Evolutionary conservation across 257 asterid genomes (phyloP).

Genomic region (Sherardia arvensis): DNA sequence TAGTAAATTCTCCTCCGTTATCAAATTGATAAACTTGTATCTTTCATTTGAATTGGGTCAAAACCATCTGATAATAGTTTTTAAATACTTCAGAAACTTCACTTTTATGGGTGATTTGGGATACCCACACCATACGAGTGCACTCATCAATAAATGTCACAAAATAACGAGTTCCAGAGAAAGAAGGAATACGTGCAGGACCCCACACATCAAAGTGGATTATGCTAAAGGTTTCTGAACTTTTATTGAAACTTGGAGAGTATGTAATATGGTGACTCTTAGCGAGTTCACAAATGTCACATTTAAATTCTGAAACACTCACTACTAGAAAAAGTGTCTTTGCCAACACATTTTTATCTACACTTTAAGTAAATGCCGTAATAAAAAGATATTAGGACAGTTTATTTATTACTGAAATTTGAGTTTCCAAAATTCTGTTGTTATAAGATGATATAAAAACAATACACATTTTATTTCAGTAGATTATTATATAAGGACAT

Average conservation of each 20-base stretch:
- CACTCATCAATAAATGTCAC: slow-evolving; percentile 12
- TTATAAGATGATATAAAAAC: too few relatives aligned
- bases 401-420: too few relatives aligned
- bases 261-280: slow-evolving; percentile 4
- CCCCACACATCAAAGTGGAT: neutral
- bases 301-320: neutral
- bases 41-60: neutral
- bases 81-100: neutral
- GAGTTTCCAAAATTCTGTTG: too few relatives aligned
- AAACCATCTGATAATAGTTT: neutral
- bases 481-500: too few relatives aligned
- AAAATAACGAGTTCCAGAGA: neutral
- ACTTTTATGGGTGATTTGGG: neutral
- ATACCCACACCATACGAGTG: slow-evolving; percentile 1
- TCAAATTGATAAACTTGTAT: slow-evolving; percentile 8
- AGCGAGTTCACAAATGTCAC: slow-evolving; percentile 8
- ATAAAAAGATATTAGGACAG: too few relatives aligned
- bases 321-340: too few relatives aligned
- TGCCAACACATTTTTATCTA: too few relatives aligned
- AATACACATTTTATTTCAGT: too few relatives aligned
- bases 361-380: too few relatives aligned
- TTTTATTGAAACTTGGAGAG: slow-evolving; percentile 11
- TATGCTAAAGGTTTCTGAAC: neutral
- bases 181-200: slow-evolving; percentile 9
- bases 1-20: slow-evolving; percentile 6